Conservation (phyloP, 805 yeast genomes). For the Saccharomycopsis fodiens region DNA sequence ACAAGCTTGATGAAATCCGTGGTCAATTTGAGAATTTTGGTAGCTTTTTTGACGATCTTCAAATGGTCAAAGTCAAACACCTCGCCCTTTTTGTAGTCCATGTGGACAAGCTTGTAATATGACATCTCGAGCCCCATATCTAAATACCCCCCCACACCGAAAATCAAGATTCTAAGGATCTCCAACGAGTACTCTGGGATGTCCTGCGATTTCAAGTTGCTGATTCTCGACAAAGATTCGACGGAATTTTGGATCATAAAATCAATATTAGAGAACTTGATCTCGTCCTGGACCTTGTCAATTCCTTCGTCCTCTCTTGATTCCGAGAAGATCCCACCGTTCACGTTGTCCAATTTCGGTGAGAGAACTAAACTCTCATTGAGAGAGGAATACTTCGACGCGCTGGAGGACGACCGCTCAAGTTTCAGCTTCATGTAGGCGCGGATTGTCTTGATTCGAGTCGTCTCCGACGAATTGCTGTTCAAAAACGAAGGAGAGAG, state of each 20-base stretch:
- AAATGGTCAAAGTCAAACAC: slow-evolving; percentile 40
- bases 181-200: slow-evolving; percentile 57
- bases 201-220: slow-evolving; percentile 62
- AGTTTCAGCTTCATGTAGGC: slow-evolving; percentile 48
- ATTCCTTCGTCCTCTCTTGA: slow-evolving; percentile 10
- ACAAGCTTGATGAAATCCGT: slow-evolving; percentile 70
- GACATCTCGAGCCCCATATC: slow-evolving; percentile 70
- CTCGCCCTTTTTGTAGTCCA: slow-evolving; percentile 27
- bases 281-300: slow-evolving; percentile 21
- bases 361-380: slow-evolving; percentile 16
- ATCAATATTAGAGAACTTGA: slow-evolving; percentile 45
- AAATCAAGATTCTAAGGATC: slow-evolving; percentile 56
- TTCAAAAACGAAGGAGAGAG: slow-evolving; percentile 13
- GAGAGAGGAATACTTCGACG: slow-evolving; percentile 22
- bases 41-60: slow-evolving; percentile 41
- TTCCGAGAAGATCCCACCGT: slow-evolving; percentile 19
- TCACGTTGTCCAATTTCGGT: slow-evolving; percentile 18
- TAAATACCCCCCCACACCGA: slow-evolving; percentile 68
- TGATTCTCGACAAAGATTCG: slow-evolving; percentile 69
- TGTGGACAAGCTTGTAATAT: slow-evolving; percentile 38
- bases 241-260: slow-evolving; percentile 59
- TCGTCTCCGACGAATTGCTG: slow-evolving; percentile 28
- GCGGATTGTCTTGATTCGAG: slow-evolving; percentile 45
- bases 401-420: slow-evolving; percentile 35
- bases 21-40: slow-evolving; percentile 55